Percentiles rank a stretch among this genome's conserved stretches.
These are phyloP conservation scores for Aspergillus pseudotamarii DNA, from an alignment of 2,329 filamentous ascomycete species.

Conservation along the genomic window DNA sequence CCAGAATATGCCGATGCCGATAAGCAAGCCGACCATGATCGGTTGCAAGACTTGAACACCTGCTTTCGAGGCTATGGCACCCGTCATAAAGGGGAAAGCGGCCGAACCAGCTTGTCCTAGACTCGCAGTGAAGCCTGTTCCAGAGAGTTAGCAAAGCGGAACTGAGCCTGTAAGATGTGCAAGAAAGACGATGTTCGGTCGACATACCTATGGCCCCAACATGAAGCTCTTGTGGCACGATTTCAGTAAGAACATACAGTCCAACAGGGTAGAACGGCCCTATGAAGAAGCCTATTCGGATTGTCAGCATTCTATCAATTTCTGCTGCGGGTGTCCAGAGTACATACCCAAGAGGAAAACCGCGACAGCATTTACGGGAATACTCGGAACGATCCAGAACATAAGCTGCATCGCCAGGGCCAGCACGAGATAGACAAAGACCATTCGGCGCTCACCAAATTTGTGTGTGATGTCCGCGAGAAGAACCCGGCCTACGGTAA, in stretches of 20 bases:
- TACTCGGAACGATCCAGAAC: slow-evolving; percentile 28
- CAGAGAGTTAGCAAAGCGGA: slow-evolving; percentile 3
- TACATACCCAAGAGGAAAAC: slow-evolving; percentile 26
- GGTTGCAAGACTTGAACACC: slow-evolving; percentile 28
- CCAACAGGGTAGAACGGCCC: slow-evolving; percentile 31
- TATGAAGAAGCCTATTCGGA: slow-evolving; percentile 27
- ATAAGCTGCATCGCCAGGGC: slow-evolving; percentile 24
- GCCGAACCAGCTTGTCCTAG: slow-evolving; percentile 27
- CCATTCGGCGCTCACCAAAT: slow-evolving; percentile 27
- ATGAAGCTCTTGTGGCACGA: slow-evolving; percentile 26
- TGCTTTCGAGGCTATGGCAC: slow-evolving; percentile 26
- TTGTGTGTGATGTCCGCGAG: slow-evolving; percentile 27
- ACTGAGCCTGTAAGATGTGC: not conserved
- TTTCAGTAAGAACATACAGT: slow-evolving; percentile 26
- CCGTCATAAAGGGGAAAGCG: slow-evolving; percentile 29
- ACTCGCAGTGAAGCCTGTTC: slow-evolving; percentile 27
- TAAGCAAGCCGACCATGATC: slow-evolving; percentile 27
- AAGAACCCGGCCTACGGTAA: slow-evolving; percentile 25
- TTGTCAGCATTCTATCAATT: not conserved
- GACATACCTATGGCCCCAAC: slow-evolving; percentile 27
- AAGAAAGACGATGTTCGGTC: not conserved
- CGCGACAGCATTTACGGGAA: slow-evolving; percentile 25
- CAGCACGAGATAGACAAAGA: slow-evolving; percentile 24
- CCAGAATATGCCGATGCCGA: slow-evolving; percentile 27
- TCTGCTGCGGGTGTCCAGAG: not conserved